These are phyloP conservation scores for Epicoccum sorghinum DNA, from an alignment of 2,329 filamentous ascomycete genomes.

Conservation along the genomic window DNA sequence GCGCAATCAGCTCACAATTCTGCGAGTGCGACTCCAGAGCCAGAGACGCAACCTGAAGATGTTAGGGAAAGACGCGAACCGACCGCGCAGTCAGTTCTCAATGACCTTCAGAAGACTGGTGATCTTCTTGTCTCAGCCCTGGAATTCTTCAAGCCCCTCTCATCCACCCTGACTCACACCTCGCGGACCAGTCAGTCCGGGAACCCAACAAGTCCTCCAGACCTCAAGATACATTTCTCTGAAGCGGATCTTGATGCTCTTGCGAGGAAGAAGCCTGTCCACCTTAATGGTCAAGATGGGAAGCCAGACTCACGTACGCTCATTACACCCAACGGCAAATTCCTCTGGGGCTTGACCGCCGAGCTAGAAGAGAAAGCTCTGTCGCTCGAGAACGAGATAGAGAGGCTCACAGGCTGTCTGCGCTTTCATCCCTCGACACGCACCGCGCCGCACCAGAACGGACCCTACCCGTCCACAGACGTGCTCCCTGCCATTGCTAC, in stretches of 20 bases:
- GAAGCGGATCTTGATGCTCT: conserved; percentile 54
- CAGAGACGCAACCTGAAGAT: conserved; percentile 29
- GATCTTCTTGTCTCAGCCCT: conserved; percentile 48
- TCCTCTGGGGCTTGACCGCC: conserved; percentile 71
- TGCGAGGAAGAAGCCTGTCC: conserved; percentile 62
- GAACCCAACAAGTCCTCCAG: conserved; percentile 38
- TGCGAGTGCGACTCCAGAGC: conserved; percentile 28
- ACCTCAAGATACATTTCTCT: conserved; percentile 45
- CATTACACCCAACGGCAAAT: conserved; percentile 77
- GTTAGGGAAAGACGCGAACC: conserved; percentile 40
- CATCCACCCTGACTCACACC: conserved; percentile 41
- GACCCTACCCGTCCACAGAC: conserved; percentile 34
- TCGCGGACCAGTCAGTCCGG: conserved; percentile 28
- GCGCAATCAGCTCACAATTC: conserved; percentile 27
- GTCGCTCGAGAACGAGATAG: conserved; percentile 64
- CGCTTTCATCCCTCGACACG: conserved; percentile 37
- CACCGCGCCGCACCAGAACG: conserved; percentile 14
- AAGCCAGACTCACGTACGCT: conserved; percentile 64
- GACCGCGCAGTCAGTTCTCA: conserved; percentile 47
- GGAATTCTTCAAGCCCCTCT: conserved; percentile 52
- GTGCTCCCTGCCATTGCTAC: conserved; percentile 45
- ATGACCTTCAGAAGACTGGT: conserved; percentile 47
- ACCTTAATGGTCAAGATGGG: conserved; percentile 51
- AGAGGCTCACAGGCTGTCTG: conserved; percentile 35
- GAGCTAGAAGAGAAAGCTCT: conserved; percentile 75